phyloP scores from a whole-genome alignment of 345 rosid species.

The Boechera retrofracta region DNA sequence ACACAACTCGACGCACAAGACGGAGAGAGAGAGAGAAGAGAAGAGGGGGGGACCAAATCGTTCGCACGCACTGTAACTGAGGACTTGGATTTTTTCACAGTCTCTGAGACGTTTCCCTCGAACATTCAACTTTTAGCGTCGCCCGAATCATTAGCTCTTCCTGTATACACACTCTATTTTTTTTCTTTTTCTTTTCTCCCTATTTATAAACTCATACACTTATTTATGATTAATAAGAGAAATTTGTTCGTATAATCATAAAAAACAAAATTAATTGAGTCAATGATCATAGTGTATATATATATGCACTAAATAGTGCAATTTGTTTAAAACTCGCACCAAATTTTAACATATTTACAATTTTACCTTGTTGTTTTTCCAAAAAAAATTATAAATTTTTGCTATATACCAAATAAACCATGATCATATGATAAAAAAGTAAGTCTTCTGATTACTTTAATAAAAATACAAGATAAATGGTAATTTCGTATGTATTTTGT shows the following conservation, averaged over 20 bases:
- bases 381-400: too few relatives aligned
- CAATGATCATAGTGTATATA: not conserved
- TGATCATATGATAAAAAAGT: too few relatives aligned
- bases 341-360: too few relatives aligned
- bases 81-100: constrained; percentile 36
- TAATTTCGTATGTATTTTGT: too few relatives aligned
- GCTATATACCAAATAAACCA: too few relatives aligned
- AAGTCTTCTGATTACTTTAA: too few relatives aligned
- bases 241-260: too few relatives aligned
- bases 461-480: too few relatives aligned
- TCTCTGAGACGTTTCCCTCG: constrained; percentile 44
- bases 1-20: constrained; percentile 40
- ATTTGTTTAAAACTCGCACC: too few relatives aligned
- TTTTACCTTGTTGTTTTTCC: too few relatives aligned
- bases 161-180: not conserved
- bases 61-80: constrained; percentile 34
- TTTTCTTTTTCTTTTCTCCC: not conserved
- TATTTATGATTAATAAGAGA: not conserved
- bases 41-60: constrained; percentile 33
- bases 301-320: too few relatives aligned
- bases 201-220: not conserved
- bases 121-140: constrained; percentile 33
- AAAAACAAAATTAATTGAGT: too few relatives aligned
- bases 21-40: constrained; percentile 30
- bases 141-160: constrained; percentile 32